phyloP scores from a whole-genome alignment of 805 yeast genomes.

The Blastobotrys mokoenaii region DNA sequence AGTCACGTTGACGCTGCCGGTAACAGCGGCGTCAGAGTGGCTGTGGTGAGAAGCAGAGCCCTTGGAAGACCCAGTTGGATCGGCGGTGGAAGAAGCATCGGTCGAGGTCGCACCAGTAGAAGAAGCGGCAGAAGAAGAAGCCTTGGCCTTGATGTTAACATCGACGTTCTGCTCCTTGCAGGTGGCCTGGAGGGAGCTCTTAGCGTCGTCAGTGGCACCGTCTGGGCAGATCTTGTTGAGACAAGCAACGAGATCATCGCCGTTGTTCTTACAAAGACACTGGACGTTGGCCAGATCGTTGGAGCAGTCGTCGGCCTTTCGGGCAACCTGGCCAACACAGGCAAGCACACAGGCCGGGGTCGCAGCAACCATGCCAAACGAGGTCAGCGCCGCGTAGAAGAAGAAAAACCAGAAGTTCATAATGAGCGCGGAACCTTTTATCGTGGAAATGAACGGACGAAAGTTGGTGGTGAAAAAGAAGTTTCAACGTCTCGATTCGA shows the following conservation, averaged over 20 bases:
- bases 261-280: constrained; percentile 59
- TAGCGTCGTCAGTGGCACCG: constrained; percentile 44
- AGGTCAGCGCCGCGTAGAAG: background rate
- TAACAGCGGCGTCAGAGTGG: constrained; percentile 2
- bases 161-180: constrained; percentile 15
- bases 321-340: constrained; percentile 65
- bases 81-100: constrained; percentile 8
- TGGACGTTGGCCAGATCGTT: constrained; percentile 49
- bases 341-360: constrained; percentile 82
- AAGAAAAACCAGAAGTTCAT: no score
- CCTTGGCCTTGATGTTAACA: constrained; percentile 5
- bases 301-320: constrained; percentile 32
- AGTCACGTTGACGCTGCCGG: background rate
- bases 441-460: background rate
- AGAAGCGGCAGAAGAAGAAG: constrained; percentile 7
- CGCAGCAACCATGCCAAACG: background rate
- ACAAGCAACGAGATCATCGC: constrained; percentile 49
- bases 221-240: constrained; percentile 61
- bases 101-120: constrained; percentile 4
- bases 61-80: constrained; percentile 5
- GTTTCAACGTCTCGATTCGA: background rate
- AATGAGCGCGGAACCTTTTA: background rate
- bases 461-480: background rate
- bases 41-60: background rate
- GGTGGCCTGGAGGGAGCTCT: constrained; percentile 40